Conservation (phyloP, 2,329 filamentous ascomycete species). For the Trichoderma arundinaceum region DNA sequence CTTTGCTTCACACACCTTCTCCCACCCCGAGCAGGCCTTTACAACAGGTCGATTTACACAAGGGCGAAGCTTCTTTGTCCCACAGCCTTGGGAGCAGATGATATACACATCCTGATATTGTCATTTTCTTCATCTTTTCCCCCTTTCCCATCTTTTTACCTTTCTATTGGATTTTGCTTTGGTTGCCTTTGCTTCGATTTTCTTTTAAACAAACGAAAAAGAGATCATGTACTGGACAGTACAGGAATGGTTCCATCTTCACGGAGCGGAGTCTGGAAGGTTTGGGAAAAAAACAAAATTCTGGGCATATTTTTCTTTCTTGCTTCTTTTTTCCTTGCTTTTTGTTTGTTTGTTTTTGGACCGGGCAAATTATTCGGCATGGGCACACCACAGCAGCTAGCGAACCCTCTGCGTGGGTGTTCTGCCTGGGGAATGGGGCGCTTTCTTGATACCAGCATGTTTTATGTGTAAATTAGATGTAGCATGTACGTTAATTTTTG, state of each 20-base stretch:
- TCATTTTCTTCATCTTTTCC: not conserved
- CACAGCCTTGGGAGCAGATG: too few species aligned
- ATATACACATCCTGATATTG: too few species aligned
- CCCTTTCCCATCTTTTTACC: not conserved
- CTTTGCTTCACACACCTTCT: not conserved
- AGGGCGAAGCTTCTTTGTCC: too few species aligned
- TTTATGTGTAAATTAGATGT: slow-evolving; percentile 30
- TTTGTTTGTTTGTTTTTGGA: too few species aligned
- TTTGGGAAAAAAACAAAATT: slow-evolving; percentile 14
- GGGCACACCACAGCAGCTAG: not conserved
- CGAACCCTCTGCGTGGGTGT: not conserved
- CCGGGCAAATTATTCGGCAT: slow-evolving; percentile 16
- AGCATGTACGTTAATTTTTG: slow-evolving; percentile 27
- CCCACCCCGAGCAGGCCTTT: not conserved
- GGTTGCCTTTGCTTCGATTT: not conserved
- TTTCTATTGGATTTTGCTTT: not conserved
- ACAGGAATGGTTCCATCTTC: slow-evolving; percentile 10
- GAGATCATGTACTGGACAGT: slow-evolving; percentile 3
- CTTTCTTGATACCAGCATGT: slow-evolving; percentile 27
- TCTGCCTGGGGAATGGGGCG: slow-evolving; percentile 11
- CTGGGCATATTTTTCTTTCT: not conserved
- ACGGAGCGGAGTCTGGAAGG: slow-evolving; percentile 21
- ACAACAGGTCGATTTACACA: not conserved
- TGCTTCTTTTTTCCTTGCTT: not conserved
- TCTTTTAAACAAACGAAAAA: not conserved